Base-by-base conservation (phyloP, 345 rosid genomes). In the Bretschneidera sinensis region DNA sequence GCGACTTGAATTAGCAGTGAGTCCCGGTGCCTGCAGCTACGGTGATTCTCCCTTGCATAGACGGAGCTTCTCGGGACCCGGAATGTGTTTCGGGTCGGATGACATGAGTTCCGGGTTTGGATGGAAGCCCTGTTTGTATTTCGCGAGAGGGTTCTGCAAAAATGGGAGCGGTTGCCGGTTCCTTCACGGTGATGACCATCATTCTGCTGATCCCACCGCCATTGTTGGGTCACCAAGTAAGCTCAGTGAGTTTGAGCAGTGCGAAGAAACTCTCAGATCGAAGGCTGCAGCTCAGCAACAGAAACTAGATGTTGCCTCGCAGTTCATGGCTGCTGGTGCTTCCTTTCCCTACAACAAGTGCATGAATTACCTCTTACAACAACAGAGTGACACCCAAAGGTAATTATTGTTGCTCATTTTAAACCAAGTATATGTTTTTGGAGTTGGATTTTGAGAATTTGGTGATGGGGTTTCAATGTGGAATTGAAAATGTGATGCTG, bases 141-240 rank as follows among this genome's bases (percentile, higher is more conserved):
- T 72, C 34, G 76, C 86, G 5, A 78, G 83, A 68, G 92, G 92
- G 58, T 84, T 78, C 67, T 81, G 89, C 65, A 86, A 84, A 66
- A 84, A 86, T 57, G 92, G 89, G 24, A 66, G 71, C 58, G 67
- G 62, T 59, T 86, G 89, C 64, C 67, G 76, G 81, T 86, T 86
- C 74, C 77, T 80, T 53, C 92, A 86, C 54, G 68, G 74, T 48
- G 85, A 73, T n/a, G n/a, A n/a, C n/a, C n/a, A n/a, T n/a, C n/a
- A n/a, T 56, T 63, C 48, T 31, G 74, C 73, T n/a, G 65, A 21
- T 72, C 52, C 68, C 61, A 33, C 73, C 24, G 59, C 55, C 54
- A 21, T 50, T 49, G 77, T 65, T 16, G 81, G 82, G 47, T 77
- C 84, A 7, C 83, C 87, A 1, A 77, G 67, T 63, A 78, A 74